phyloP scores from a whole-genome alignment of 805 yeast genomes.

The Wickerhamiella shivajii region DNA sequence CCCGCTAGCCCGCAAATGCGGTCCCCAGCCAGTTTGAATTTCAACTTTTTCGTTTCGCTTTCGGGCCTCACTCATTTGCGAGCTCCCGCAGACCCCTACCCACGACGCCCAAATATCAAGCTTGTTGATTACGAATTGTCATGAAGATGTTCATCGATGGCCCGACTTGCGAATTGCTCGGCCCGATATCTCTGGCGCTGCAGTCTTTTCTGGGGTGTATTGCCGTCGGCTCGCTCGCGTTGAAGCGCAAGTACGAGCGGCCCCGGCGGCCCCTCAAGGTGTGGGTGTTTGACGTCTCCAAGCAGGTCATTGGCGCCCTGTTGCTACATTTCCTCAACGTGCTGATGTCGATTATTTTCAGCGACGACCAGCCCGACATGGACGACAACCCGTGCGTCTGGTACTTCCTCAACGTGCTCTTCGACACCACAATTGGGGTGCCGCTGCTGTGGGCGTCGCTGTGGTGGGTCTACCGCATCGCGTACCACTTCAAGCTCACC shows the following conservation, averaged over 20 bases:
- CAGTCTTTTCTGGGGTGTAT: conserved; percentile 65
- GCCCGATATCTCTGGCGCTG: conserved; percentile 72
- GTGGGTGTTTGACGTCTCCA: conserved; percentile 81
- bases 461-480: conserved; percentile 26
- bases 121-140: no score
- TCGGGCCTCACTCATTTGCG: no score
- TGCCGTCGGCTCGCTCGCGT: conserved; percentile 56
- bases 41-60: no score
- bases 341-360: conserved; percentile 43
- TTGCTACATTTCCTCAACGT: conserved; percentile 73
- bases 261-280: conserved; percentile 81
- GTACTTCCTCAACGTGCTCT: conserved; percentile 76
- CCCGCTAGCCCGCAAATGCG: no score
- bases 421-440: conserved; percentile 91
- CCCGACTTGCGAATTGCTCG: conserved; percentile 47
- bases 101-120: no score
- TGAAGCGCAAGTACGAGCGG: conserved; percentile 63
- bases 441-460: conserved; percentile 56
- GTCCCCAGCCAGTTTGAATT: no score
- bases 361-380: conserved; percentile 26
- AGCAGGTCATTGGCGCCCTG: conserved; percentile 77
- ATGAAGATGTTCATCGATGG: no score
- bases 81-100: no score
- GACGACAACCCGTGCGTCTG: conserved; percentile 75
- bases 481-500: conserved; percentile 30